Evolutionary conservation across 805 yeast genomes (phyloP), one percentile per base, ranked within the genome.

Genomic region (Saturnispora mendoncae): DNA sequence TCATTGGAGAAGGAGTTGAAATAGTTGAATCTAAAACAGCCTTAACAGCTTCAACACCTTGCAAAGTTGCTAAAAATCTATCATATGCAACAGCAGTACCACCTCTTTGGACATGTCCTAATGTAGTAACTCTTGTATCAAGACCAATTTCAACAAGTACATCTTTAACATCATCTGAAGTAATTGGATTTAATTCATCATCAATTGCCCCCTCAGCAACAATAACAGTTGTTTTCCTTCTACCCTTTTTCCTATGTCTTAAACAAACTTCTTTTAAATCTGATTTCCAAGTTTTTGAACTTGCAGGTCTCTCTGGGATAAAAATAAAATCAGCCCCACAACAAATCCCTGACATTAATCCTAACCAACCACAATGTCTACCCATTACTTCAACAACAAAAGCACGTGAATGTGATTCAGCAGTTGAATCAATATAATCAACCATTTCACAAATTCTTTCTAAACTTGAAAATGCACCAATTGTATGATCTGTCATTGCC

Each of bases 371-470:
- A 71, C 98, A 92, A 62, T 92, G 97, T 58, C 98, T 78, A 47
- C 98, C 98, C 98, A 92, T 92, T 31, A 92, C 98, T 62, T 92
- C 98, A 45, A 92, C 84, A 33, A 92, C 96, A 61, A 92, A 92
- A 6, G 98, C 98, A 57, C 98, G 77, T 12, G 95, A 85, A 62
- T 92, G 98, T 2, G 97, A 90, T 51, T 84, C 77, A 14, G 98
- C 98, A 28, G 98, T 92, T 39, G 97, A 95, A 62, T 88, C 97
- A 51, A 92, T 92, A 67, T 86, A 90, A 64, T 92, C 97, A 47
- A 92, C 87, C 69, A 85, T 80, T 62, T 86, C 84, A 64, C 95
- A 83, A 53, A 92, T 92, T 59, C 98, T 71, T 50, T 83, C 95
- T 53, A 92, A 71, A 4, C 97, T 85, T 7, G 97, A 86, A 65